Evolutionary conservation across 163 green algal species (phyloP), one percentile per base, ranked within the genome.

Genomic region (Botryococcus braunii): DNA sequence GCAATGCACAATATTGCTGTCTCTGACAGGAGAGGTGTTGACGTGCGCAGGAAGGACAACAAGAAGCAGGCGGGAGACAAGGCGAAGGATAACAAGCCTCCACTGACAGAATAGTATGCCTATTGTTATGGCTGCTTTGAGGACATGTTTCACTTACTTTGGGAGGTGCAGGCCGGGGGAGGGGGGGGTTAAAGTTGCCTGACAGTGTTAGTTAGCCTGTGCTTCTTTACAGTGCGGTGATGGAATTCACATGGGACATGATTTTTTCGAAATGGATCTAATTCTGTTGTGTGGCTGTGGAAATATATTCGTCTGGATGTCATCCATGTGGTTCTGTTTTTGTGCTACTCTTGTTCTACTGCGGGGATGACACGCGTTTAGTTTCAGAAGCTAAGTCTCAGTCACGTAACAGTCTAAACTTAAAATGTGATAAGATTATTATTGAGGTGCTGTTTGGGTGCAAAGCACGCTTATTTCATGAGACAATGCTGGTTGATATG

Each of bases 61-160:
- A 79, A 59, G 61, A 74, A 81, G 49, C 69, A 68, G 41, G 63
- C 78, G 62, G 75, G 75, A 59, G 81, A 87, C 67, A 86, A 84
- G 66, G 59, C 74, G 3, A 84, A 84, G 77, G 76, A 83, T 56
- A 87, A 87, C 71, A 87, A 87, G 79, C 79, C 78, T 43, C 68
- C 78, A 23, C 70, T 84, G 70, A 70, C 69, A 8, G 78, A 84
- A 27, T 84, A 71, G 6, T 25, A 38, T 61, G 23, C 23, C 46
- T 55, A 21, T 27, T 55, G 17, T 17, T 27, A 21, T 27, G 46
- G 46, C 17, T 27, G 17, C 21, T 55, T 17, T 55, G 46, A 21
- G 17, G 46, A 27, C 17, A 55, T 55, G 17, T 55, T 27, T 55
- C 46, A 55, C 46, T 55, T 17, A 55, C 46, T 17, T 17, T 17